Conservation (phyloP, 2,329 filamentous ascomycete species). For the Aspergillus phoenicis region DNA sequence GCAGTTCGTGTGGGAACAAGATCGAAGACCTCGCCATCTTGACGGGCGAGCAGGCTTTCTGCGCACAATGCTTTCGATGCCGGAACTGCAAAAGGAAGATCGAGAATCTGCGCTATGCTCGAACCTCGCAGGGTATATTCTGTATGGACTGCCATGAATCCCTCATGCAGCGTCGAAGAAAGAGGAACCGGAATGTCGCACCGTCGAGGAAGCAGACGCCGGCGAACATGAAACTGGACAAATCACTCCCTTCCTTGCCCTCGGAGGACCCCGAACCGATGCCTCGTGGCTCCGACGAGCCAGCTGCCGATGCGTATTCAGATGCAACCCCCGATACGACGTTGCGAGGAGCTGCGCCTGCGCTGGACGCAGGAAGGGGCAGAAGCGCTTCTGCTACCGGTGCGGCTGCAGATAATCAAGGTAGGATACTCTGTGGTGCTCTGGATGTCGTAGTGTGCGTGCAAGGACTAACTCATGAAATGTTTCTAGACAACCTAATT, state of each 20-base stretch:
- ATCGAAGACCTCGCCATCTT: constrained; percentile 97
- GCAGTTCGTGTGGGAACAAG: constrained; percentile 93
- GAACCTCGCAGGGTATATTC: constrained; percentile 97
- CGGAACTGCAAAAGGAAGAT: constrained; percentile 99
- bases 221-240: constrained; percentile 70
- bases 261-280: constrained; percentile 68
- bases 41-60: constrained; percentile 97
- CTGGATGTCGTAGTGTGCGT: not conserved
- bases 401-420: constrained; percentile 34
- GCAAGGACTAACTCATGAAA: not conserved
- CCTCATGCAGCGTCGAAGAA: constrained; percentile 86
- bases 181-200: constrained; percentile 71
- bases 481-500: constrained; percentile 59
- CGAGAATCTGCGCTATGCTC: constrained; percentile 94
- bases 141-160: constrained; percentile 99
- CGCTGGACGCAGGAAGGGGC: constrained; percentile 27
- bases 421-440: constrained; percentile 22
- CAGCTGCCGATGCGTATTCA: constrained; percentile 63
- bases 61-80: constrained; percentile 94
- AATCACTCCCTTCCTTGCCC: constrained; percentile 88
- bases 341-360: constrained; percentile 25
- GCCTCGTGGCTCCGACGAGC: constrained; percentile 58
- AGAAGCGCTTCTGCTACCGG: constrained; percentile 28
- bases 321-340: constrained; percentile 49
- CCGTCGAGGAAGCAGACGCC: constrained; percentile 45